Evolutionary conservation across 371 early-diverging fungal genomes (phyloP).

Genomic region (Globomyces sp.): DNA sequence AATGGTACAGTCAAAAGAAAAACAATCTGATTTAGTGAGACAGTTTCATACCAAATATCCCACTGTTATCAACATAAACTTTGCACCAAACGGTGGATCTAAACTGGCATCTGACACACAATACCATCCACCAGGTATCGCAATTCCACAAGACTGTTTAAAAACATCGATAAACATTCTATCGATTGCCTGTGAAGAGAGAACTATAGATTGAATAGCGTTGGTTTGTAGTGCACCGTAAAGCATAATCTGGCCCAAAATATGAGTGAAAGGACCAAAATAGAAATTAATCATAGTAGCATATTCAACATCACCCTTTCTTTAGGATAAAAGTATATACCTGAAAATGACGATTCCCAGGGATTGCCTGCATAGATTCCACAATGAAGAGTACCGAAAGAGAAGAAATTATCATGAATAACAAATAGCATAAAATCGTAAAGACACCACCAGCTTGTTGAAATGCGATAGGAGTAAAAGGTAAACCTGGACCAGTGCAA

Average conservation of each 20-base stretch:
- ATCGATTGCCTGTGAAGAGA: conserved; percentile 28
- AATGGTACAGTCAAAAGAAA: conserved; percentile 9
- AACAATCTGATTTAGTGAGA: neutral
- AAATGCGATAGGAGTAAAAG: conserved; percentile 10
- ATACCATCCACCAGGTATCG: conserved; percentile 18
- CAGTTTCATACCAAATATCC: neutral
- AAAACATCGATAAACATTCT: conserved; percentile 21
- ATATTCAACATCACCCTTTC: conserved; percentile 35
- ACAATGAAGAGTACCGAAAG: conserved; percentile 58
- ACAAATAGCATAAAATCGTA: conserved; percentile 1
- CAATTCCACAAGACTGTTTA: conserved; percentile 18
- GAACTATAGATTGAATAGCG: conserved; percentile 33
- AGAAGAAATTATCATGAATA: conserved; percentile 22
- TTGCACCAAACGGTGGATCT: conserved; percentile 11
- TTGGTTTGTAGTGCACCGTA: conserved; percentile 27
- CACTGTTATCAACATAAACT: conserved; percentile 5
- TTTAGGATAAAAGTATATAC: too few relatives aligned
- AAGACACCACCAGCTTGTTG: conserved; percentile 6
- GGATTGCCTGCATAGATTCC: conserved; percentile 69
- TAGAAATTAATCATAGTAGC: conserved; percentile 40
- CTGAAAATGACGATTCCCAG: conserved; percentile 61
- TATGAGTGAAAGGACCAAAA: conserved; percentile 27
- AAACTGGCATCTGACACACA: conserved; percentile 2
- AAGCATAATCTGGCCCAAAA: conserved; percentile 32
- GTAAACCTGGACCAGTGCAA: conserved; percentile 39